Conservation (phyloP, 768 basidiomycete species). For the Boletus pseudopeckii region DNA sequence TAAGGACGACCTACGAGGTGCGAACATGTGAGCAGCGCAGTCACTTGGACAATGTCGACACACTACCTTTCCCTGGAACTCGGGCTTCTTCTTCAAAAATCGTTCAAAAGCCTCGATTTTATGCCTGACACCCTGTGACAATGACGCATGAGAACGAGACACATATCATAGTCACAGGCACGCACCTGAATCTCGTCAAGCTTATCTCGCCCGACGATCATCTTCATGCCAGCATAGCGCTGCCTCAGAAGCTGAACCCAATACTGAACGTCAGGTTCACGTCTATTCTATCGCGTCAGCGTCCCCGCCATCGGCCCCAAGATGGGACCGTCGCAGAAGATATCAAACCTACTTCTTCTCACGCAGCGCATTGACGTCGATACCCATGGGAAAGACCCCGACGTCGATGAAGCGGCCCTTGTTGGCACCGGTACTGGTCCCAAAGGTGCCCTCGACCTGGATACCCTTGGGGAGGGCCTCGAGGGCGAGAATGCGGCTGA, state of each 20-base stretch:
- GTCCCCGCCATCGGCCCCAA: neutral
- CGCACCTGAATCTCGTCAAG: constrained; percentile 75
- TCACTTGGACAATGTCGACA: neutral
- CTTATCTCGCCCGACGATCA: constrained; percentile 86
- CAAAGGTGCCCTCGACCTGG: constrained; percentile 43
- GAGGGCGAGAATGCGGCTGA: constrained; percentile 71
- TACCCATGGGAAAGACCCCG: constrained; percentile 88
- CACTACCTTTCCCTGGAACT: constrained; percentile 69
- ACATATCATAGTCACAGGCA: neutral
- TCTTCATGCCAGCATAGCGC: constrained; percentile 81
- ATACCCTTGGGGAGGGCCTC: constrained; percentile 85
- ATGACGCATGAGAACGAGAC: neutral
- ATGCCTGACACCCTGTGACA: constrained; percentile 63
- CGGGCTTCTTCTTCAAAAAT: constrained; percentile 76
- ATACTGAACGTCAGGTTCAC: constrained; percentile 73
- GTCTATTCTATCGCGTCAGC: constrained; percentile 36
- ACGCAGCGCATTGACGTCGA: constrained; percentile 68
- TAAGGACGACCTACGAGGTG: constrained; percentile 61
- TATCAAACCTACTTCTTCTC: constrained; percentile 53
- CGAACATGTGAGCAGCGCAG: neutral
- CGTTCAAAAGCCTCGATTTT: constrained; percentile 81
- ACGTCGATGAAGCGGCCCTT: constrained; percentile 74
- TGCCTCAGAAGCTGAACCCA: constrained; percentile 80
- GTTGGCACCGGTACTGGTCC: neutral
- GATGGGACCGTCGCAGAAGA: constrained; percentile 1